Conservation (phyloP, 2,329 filamentous ascomycete species). For the Microcera coccophila region DNA sequence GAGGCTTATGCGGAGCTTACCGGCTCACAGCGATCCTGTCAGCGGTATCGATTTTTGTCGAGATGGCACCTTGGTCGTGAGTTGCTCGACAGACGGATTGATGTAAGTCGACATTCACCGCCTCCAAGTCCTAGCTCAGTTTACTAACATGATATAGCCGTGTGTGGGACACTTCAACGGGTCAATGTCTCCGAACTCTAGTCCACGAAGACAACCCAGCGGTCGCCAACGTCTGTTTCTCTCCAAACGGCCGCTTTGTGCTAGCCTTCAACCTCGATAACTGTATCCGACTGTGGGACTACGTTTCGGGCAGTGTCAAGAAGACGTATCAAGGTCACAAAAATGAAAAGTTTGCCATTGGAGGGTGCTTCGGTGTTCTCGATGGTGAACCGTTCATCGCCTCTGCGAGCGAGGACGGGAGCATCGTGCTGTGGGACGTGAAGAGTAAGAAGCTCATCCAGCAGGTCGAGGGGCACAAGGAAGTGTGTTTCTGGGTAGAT, state of each 20-base stretch:
- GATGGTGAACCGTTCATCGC: slow-evolving; percentile 59
- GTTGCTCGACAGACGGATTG: slow-evolving; percentile 85
- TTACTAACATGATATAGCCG: slow-evolving; percentile 48
- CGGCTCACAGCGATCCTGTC: slow-evolving; percentile 93
- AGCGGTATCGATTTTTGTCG: slow-evolving; percentile 88
- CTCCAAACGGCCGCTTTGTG: slow-evolving; percentile 89
- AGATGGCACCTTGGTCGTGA: slow-evolving; percentile 88
- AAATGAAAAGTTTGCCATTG: slow-evolving; percentile 81
- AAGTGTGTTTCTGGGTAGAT: slow-evolving; percentile 65
- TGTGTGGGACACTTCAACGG: slow-evolving; percentile 93
- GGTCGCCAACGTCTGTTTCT: slow-evolving; percentile 85
- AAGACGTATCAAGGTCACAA: slow-evolving; percentile 96
- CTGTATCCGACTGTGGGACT: slow-evolving; percentile 90
- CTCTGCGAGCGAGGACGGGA: slow-evolving; percentile 83
- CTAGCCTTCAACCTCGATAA: slow-evolving; percentile 89
- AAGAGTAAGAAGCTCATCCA: slow-evolving; percentile 80
- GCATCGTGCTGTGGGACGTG: slow-evolving; percentile 86
- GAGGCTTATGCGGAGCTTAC: slow-evolving; percentile 80
- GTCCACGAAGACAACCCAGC: slow-evolving; percentile 95
- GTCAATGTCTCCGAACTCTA: slow-evolving; percentile 89
- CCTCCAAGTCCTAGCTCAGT: background rate
- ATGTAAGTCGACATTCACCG: slow-evolving; percentile 54
- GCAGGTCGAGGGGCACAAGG: slow-evolving; percentile 49
- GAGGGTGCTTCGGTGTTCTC: slow-evolving; percentile 70
- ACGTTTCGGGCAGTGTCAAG: slow-evolving; percentile 82